Evolutionary conservation across 1,284 basidiomycete species (phyloP).

Genomic region (Ustilago trichophora): DNA sequence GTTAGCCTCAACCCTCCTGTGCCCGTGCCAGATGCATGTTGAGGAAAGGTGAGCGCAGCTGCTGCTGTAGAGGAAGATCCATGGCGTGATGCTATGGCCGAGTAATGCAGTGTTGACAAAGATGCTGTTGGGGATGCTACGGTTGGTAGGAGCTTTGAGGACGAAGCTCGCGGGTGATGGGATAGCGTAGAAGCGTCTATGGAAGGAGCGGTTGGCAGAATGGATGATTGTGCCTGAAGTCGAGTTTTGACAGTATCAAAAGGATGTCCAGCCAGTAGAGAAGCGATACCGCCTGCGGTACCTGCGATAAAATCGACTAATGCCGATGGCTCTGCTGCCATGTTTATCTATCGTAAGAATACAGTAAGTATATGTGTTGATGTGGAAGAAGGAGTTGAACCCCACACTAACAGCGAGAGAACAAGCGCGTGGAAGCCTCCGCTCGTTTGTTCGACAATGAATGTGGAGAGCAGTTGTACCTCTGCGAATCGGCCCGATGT

Average conservation of each 20-base stretch:
- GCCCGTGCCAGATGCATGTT: background rate
- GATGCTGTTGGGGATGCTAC: too few species aligned
- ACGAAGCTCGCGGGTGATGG: too few species aligned
- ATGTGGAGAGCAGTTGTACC: too few species aligned
- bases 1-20: conserved; percentile 1
- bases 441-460: too few species aligned
- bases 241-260: conserved; percentile 64
- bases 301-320: conserved; percentile 63
- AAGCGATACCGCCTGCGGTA: conserved; percentile 56
- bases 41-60: conserved; percentile 14
- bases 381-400: too few species aligned
- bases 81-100: background rate
- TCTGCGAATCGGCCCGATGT: too few species aligned
- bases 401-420: too few species aligned
- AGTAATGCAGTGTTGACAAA: conserved; percentile 4
- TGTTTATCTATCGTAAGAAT: background rate
- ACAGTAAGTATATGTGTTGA: too few species aligned
- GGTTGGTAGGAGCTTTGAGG: too few species aligned
- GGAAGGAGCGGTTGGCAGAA: conserved; percentile 1
- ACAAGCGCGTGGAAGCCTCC: too few species aligned
- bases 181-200: conserved; percentile 3
- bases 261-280: conserved; percentile 55
- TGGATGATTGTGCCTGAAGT: conserved; percentile 43
- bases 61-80: conserved; percentile 1
- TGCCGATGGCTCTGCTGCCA: conserved; percentile 26